Evolutionary conservation across 805 yeast species (phyloP).

Genomic region (Candida easanensis): DNA sequence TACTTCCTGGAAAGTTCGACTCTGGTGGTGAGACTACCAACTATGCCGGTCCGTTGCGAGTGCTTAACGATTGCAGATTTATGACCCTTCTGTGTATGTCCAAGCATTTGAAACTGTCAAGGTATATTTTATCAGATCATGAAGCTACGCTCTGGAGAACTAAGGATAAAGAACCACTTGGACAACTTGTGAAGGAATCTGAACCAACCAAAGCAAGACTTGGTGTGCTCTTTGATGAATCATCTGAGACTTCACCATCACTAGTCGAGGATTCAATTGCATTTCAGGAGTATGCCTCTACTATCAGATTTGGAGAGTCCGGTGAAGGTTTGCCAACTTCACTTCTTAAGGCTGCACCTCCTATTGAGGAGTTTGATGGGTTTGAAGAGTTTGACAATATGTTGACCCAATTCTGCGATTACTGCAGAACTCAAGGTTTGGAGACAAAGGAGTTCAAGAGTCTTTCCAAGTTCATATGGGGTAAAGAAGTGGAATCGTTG

Average conservation of each 20-base stretch:
- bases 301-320: conserved; percentile 6
- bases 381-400: conserved; percentile 37
- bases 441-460: conserved; percentile 1
- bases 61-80: not conserved
- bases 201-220: no score
- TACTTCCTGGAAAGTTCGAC: conserved; percentile 1
- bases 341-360: conserved; percentile 24
- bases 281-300: conserved; percentile 19
- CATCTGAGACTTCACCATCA: not conserved
- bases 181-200: not conserved
- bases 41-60: no score
- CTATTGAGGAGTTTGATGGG: conserved; percentile 25
- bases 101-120: not conserved
- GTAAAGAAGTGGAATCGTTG: conserved; percentile 3
- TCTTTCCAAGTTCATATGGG: not conserved
- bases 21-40: conserved; percentile 1
- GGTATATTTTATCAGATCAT: not conserved
- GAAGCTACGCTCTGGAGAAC: not conserved
- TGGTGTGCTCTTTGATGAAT: not conserved
- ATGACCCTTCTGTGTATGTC: not conserved
- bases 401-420: conserved; percentile 33
- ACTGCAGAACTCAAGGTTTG: conserved; percentile 29
- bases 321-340: conserved; percentile 5
- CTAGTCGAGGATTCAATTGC: conserved; percentile 8
- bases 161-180: not conserved